phyloP scores from a whole-genome alignment of 106 monocot genomes.

The Platanthera guangdongensis region DNA sequence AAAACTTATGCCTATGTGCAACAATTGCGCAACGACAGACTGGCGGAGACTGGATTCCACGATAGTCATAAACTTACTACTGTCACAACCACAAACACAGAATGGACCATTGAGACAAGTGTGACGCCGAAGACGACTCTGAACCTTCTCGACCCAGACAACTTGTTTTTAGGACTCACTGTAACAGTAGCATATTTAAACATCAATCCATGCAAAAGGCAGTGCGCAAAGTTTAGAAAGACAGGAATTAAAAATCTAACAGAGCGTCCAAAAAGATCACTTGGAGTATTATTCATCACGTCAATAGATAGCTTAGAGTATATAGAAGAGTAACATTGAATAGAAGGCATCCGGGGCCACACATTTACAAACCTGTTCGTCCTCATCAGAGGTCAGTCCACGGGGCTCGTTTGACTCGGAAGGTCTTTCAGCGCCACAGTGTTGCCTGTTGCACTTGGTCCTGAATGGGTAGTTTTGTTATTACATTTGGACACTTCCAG shows the following conservation, averaged over 20 bases:
- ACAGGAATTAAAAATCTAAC: neutral
- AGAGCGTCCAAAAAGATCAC: neutral
- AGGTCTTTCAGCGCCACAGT: slow-evolving; percentile 83
- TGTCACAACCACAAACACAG: slow-evolving; percentile 12
- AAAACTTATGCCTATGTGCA: too few relatives aligned
- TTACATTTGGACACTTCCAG: slow-evolving; percentile 82
- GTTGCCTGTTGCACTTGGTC: slow-evolving; percentile 73
- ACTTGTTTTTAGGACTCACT: slow-evolving; percentile 65
- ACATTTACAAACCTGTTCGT: slow-evolving; percentile 53
- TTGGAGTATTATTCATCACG: neutral
- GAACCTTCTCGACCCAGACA: slow-evolving; percentile 70
- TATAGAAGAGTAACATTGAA: neutral
- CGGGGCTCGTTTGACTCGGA: slow-evolving; percentile 27
- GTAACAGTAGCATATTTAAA: slow-evolving; percentile 64
- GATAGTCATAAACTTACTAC: slow-evolving; percentile 23
- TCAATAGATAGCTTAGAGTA: slow-evolving; percentile 3
- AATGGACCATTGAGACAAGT: slow-evolving; percentile 46
- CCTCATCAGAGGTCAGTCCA: slow-evolving; percentile 29
- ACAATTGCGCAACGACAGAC: slow-evolving; percentile 5
- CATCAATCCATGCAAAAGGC: slow-evolving; percentile 37
- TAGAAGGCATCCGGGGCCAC: neutral
- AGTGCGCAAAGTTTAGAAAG: neutral
- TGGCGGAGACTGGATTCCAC: slow-evolving; percentile 13
- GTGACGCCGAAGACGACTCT: slow-evolving; percentile 51
- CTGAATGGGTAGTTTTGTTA: slow-evolving; percentile 90